Percentiles rank a stretch among this genome's conserved stretches.
phyloP scores from a whole-genome alignment of 2,329 filamentous ascomycete species.

The Lachnellula hyalina region DNA sequence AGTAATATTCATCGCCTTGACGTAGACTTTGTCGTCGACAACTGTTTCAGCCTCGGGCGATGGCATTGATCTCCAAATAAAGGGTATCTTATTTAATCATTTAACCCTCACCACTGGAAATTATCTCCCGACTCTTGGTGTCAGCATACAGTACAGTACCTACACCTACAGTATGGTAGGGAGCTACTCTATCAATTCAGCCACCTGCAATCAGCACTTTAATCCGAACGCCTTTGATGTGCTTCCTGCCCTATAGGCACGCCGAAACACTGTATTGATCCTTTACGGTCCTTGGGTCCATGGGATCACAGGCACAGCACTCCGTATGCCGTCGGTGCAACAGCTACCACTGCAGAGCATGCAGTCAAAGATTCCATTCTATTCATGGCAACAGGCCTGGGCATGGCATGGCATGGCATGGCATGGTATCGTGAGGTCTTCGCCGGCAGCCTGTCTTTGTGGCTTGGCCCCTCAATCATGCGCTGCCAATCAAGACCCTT shows the following conservation, averaged over 20 bases:
- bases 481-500: slow-evolving; percentile 8
- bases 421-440: not conserved
- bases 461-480: slow-evolving; percentile 10
- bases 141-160: not conserved
- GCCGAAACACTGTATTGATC: too few species aligned
- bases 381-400: not conserved
- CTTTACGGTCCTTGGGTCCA: too few species aligned
- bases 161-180: not conserved
- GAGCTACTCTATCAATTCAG: not conserved
- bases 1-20: too few species aligned
- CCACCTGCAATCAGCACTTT: not conserved
- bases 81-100: not conserved
- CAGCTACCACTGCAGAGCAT: not conserved
- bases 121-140: not conserved
- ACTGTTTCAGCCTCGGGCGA: not conserved
- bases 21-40: too few species aligned
- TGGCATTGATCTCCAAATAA: slow-evolving; percentile 8
- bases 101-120: slow-evolving; percentile 1
- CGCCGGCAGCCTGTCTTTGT: not conserved
- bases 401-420: not conserved
- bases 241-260: too few species aligned
- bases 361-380: not conserved
- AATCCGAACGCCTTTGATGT: too few species aligned
- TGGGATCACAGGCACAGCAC: too few species aligned
- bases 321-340: not conserved